These are phyloP conservation scores for Podospora conica DNA, from an alignment of 495 filamentous ascomycete genomes.

Conservation along the genomic window DNA sequence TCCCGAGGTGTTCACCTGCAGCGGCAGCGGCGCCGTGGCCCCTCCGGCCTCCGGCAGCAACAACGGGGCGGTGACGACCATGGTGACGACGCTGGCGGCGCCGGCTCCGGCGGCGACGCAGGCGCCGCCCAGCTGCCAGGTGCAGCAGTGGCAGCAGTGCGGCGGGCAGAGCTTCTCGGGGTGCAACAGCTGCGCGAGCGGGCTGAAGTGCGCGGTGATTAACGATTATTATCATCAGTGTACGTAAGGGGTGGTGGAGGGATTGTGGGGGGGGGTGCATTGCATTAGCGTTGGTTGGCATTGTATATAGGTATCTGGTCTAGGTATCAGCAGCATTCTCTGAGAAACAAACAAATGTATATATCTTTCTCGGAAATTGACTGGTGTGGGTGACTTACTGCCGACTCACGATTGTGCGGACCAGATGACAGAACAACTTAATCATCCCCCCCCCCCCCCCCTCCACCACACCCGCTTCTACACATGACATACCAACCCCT, in stretches of 20 bases:
- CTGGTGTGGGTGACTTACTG: neutral
- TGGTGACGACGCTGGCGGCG: slow-evolving; percentile 1
- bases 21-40: slow-evolving; percentile 13
- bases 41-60: slow-evolving; percentile 18
- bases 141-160: slow-evolving; percentile 42
- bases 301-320: neutral
- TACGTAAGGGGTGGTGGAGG: slow-evolving; percentile 7
- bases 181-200: slow-evolving; percentile 38
- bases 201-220: slow-evolving; percentile 35
- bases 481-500: neutral
- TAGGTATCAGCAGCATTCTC: neutral
- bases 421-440: neutral
- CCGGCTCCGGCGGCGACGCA: neutral
- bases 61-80: slow-evolving; percentile 11
- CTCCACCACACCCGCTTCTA: neutral
- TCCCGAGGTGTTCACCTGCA: slow-evolving; percentile 28
- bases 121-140: slow-evolving; percentile 19
- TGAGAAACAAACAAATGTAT: neutral
- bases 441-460: neutral
- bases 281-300: neutral
- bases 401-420: neutral
- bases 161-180: slow-evolving; percentile 46
- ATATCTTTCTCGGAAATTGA: neutral
- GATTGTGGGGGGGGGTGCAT: neutral
- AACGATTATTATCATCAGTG: slow-evolving; percentile 46